Percentiles rank a stretch among this genome's conserved stretches.
Conservation (phyloP, 202 grass and related monocot species). For the Brachypodium distachyon region DNA sequence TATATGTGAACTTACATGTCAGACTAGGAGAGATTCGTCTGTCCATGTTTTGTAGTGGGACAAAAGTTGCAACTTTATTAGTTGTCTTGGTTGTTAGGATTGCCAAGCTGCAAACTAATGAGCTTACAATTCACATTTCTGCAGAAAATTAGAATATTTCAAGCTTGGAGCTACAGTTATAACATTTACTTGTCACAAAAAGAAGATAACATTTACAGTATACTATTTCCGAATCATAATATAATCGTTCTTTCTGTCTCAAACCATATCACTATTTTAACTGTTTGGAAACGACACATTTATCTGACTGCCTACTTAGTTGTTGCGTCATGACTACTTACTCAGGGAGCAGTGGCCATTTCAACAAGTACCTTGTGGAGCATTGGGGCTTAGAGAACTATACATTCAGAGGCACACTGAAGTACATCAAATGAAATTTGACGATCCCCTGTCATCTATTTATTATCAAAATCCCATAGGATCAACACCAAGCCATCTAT, state of each 20-base stretch:
- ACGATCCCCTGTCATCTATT: slow-evolving; percentile 32
- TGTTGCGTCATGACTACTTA: neutral
- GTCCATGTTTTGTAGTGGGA: neutral
- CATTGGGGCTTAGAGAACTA: slow-evolving; percentile 42
- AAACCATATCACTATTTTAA: neutral
- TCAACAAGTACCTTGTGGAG: slow-evolving; percentile 35
- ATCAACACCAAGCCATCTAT: slow-evolving; percentile 35
- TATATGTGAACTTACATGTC: neutral
- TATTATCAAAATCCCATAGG: neutral
- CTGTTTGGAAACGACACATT: neutral
- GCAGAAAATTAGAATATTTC: neutral
- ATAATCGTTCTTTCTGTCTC: neutral
- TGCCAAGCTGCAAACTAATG: neutral
- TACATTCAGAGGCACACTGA: slow-evolving; percentile 53
- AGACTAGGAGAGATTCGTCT: neutral
- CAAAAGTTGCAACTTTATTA: neutral
- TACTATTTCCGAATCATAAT: neutral
- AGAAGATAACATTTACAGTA: neutral
- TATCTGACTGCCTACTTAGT: slow-evolving; percentile 3
- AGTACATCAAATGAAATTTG: slow-evolving; percentile 72
- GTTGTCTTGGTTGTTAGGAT: neutral
- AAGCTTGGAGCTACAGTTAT: neutral
- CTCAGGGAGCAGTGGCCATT: slow-evolving; percentile 65
- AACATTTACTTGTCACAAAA: too few relatives aligned
- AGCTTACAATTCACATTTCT: neutral